Evolutionary conservation across 106 monocot genomes (phyloP).

Genomic region (Phalaenopsis equestris): DNA sequence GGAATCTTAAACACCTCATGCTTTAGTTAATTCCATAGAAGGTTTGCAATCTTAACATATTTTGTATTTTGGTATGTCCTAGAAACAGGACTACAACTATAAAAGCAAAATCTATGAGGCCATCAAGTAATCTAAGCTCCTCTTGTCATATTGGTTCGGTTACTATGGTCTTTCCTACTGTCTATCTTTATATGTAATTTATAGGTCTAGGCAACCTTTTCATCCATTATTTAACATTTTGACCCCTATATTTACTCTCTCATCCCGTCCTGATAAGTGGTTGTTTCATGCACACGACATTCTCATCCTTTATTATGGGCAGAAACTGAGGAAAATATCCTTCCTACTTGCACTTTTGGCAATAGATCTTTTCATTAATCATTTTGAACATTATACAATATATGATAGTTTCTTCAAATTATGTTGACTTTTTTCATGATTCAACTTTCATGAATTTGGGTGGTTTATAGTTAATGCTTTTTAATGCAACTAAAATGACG

Average conservation of each 20-base stretch:
- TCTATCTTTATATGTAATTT: background rate
- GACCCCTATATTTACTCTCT: background rate
- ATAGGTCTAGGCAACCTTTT: background rate
- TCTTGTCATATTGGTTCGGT: background rate
- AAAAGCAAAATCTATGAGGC: background rate
- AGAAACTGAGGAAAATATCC: background rate
- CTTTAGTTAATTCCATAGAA: background rate
- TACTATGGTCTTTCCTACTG: background rate
- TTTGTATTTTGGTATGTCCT: background rate
- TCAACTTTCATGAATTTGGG: no score
- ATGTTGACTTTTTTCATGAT: no score
- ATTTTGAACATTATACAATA: no score
- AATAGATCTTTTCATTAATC: background rate
- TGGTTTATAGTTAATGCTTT: background rate
- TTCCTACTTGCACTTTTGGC: background rate
- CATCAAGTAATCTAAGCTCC: background rate
- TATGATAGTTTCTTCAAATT: no score
- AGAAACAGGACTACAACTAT: background rate
- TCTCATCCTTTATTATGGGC: background rate
- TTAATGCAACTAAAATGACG: background rate
- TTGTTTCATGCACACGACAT: background rate
- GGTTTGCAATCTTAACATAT: background rate
- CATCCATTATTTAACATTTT: background rate
- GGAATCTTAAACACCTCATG: background rate
- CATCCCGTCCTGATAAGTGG: background rate